These are phyloP conservation scores for Irpex sp. DNA, from an alignment of 1,284 basidiomycete species.

Conservation along the genomic window DNA sequence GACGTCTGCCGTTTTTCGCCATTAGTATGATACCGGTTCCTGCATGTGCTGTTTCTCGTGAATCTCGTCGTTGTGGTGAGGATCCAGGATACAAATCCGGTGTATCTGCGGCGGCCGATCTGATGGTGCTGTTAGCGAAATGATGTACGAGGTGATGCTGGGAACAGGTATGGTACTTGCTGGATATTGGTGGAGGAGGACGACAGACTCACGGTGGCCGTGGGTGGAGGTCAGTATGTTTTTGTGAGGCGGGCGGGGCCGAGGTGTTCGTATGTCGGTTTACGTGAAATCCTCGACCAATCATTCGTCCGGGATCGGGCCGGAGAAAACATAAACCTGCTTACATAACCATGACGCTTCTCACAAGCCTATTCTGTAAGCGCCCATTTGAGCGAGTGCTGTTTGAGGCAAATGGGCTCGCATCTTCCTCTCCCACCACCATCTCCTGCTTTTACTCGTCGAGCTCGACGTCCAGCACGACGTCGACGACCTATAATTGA, in stretches of 20 bases:
- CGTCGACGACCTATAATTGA: not conserved
- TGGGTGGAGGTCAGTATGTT: not conserved
- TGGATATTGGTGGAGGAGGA: not conserved
- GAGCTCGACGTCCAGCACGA: not conserved
- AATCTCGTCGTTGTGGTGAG: not conserved
- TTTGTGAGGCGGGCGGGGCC: not conserved
- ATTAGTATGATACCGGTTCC: not conserved
- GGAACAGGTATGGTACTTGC: not conserved
- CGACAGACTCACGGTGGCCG: not conserved
- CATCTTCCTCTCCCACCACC: not conserved
- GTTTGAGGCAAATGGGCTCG: not conserved
- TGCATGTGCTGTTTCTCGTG: not conserved
- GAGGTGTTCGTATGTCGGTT: not conserved
- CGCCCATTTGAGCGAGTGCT: not conserved
- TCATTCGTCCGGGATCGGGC: not conserved
- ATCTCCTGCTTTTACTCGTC: not conserved
- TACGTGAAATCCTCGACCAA: not conserved
- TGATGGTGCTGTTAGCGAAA: not conserved
- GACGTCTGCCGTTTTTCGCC: too few relatives aligned
- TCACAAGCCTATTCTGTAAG: not conserved
- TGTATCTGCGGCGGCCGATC: not conserved
- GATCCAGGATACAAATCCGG: not conserved
- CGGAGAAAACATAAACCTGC: not conserved
- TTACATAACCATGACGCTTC: not conserved
- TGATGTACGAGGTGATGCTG: not conserved